These are phyloP conservation scores for Tetrastigma voinierianum DNA, from an alignment of 164 flowering plant species.

Conservation along the genomic window DNA sequence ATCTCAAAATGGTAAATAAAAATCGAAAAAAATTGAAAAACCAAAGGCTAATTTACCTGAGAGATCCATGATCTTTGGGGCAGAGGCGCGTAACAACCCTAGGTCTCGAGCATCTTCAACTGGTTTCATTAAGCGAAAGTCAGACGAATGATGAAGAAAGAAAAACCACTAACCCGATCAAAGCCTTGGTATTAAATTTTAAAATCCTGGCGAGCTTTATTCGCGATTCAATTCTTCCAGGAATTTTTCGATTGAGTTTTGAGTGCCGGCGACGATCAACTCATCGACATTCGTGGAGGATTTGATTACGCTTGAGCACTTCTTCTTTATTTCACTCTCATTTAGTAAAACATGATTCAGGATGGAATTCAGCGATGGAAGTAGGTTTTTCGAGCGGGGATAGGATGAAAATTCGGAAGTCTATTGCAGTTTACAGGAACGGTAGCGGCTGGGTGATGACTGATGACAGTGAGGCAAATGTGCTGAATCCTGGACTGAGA, in stretches of 20 bases:
- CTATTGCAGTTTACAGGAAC: too few relatives aligned
- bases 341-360: conserved; percentile 3
- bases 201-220: conserved; percentile 21
- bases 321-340: conserved; percentile 42
- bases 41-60: conserved; percentile 34
- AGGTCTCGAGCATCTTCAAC: conserved; percentile 29
- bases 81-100: conserved; percentile 77
- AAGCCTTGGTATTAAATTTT: conserved; percentile 28
- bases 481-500: too few relatives aligned
- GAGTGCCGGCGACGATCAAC: conserved; percentile 6
- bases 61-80: conserved; percentile 80
- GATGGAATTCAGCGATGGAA: too few relatives aligned
- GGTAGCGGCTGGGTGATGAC: too few relatives aligned
- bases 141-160: conserved; percentile 25
- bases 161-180: conserved; percentile 30
- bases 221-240: conserved; percentile 19
- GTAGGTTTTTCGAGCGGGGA: too few relatives aligned
- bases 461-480: too few relatives aligned
- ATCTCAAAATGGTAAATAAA: not conserved
- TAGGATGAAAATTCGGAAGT: too few relatives aligned
- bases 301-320: conserved; percentile 40
- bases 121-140: conserved; percentile 21
- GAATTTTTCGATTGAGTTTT: conserved; percentile 13
- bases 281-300: conserved; percentile 22
- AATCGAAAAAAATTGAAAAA: not conserved